phyloP scores from a whole-genome alignment of 2,329 filamentous ascomycete genomes.

The Leptographium wingfieldii region DNA sequence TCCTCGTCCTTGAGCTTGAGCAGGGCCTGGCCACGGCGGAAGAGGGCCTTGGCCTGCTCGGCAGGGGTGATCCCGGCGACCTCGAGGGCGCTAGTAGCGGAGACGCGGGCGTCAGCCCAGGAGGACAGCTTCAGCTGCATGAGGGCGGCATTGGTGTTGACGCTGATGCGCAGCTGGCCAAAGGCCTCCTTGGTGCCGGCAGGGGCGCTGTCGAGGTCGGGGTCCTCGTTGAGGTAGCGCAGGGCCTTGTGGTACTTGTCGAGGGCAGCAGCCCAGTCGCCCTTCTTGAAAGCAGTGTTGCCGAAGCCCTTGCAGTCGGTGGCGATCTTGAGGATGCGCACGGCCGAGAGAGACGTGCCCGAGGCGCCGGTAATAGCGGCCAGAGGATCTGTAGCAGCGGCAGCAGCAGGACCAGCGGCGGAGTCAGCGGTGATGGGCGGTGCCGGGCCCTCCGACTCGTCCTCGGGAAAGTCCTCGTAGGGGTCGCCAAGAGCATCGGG shows the following conservation, averaged over 20 bases:
- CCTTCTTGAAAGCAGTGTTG: slow-evolving; percentile 81
- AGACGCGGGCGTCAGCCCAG: slow-evolving; percentile 57
- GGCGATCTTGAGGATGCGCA: slow-evolving; percentile 65
- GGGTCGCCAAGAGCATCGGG: slow-evolving; percentile 76
- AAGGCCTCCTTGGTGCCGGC: slow-evolving; percentile 55
- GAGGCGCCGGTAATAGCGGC: slow-evolving; percentile 4
- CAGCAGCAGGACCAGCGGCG: background rate
- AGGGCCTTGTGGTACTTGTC: slow-evolving; percentile 92
- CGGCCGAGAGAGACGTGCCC: slow-evolving; percentile 45
- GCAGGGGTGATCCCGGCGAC: slow-evolving; percentile 52
- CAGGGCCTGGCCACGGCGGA: slow-evolving; percentile 66
- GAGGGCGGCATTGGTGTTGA: slow-evolving; percentile 82
- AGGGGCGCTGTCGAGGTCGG: slow-evolving; percentile 59
- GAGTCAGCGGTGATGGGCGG: slow-evolving; percentile 33
- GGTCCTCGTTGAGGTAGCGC: slow-evolving; percentile 78
- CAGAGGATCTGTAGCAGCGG: background rate
- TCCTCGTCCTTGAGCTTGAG: slow-evolving; percentile 76
- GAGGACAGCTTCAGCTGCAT: slow-evolving; percentile 68
- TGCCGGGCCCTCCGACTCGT: slow-evolving; percentile 43
- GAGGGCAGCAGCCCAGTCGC: slow-evolving; percentile 56
- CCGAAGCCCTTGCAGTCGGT: slow-evolving; percentile 80
- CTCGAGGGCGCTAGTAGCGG: slow-evolving; percentile 61
- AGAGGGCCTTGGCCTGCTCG: slow-evolving; percentile 83
- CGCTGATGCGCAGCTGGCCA: slow-evolving; percentile 62
- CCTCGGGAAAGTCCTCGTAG: slow-evolving; percentile 94